Evolutionary conservation across 768 basidiomycete species (phyloP), one percentile per base, ranked within the genome.

Genomic region (Xanthoconium stramineum): DNA sequence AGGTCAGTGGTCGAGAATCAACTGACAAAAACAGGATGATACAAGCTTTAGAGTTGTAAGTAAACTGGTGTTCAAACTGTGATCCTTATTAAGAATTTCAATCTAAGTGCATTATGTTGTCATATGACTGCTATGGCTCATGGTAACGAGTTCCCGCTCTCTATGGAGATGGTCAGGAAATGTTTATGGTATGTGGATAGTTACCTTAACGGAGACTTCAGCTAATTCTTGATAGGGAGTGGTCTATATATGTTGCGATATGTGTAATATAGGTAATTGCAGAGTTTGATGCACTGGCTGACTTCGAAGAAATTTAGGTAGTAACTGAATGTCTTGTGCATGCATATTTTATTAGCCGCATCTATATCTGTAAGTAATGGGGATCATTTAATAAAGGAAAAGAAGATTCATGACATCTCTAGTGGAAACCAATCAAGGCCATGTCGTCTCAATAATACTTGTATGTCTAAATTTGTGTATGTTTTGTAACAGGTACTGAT

Each of bases 261-360:
- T 56, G 35, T 58, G 67, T 70, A 61, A 55, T 35, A 32, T 9
- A 1, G 17, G 20, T 37, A 32, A 47, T n/a, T 42, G 24, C 2
- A 30, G 9, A 10, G 5, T 45, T 32, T 29, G 6, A 17, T 40
- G 1, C 7, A 24, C 3, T 48, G 2, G 9, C 61, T 70, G 3
- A 69, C 9, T 9, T 47, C n/a, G 0, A 4, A 17, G 13, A 13
- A 29, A 9, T 37, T 7, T 43, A 70, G 67, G 49, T 14, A 30
- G 13, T 13, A 6, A 63, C 65, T 47, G 63, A 36, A 24, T 65
- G 58, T 50, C 55, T 69, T 55, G 61, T 70, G 14, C 67, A 69
- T 50, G 57, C 45, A 38, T 59, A 53, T 33, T 70, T 69, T 15
- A 58, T 63, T 10, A 63, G 53, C 50, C 61, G 63, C 5, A 60